Conservation (phyloP, 225 moss, liverwort and hornwort genomes). For the Pseudisothecium myosuroides region DNA sequence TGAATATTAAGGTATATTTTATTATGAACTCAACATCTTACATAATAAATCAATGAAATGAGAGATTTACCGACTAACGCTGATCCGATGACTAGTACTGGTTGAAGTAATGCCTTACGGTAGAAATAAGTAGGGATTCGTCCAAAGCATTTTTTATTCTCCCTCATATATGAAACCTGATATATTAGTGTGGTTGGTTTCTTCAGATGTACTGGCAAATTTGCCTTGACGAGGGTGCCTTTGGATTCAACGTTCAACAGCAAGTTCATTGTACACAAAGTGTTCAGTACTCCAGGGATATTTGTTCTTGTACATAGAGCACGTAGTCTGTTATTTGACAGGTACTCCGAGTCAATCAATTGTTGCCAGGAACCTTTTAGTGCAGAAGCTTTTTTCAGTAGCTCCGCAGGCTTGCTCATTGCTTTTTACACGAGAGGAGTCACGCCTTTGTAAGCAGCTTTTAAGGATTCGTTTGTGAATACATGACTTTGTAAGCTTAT, state of each 20-base stretch:
- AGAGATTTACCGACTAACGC: background rate
- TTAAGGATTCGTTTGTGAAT: background rate
- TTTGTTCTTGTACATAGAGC: constrained; percentile 5
- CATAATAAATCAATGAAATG: background rate
- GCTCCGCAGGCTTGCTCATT: background rate
- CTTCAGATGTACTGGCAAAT: constrained; percentile 3
- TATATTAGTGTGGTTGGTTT: background rate
- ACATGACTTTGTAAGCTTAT: background rate
- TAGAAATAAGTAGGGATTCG: background rate
- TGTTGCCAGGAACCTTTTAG: background rate
- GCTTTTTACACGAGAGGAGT: background rate
- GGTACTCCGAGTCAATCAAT: background rate
- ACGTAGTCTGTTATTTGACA: background rate
- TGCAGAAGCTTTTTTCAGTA: background rate
- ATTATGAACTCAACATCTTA: background rate
- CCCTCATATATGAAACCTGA: background rate
- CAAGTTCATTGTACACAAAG: background rate
- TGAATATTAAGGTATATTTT: background rate
- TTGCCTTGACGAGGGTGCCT: background rate
- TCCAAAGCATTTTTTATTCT: background rate
- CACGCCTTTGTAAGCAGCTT: background rate
- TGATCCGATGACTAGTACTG: background rate
- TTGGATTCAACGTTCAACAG: background rate
- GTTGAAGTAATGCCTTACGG: background rate
- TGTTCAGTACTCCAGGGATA: background rate